phyloP scores from a whole-genome alignment of 768 basidiomycete genomes.

The Tulasnella sp. region DNA sequence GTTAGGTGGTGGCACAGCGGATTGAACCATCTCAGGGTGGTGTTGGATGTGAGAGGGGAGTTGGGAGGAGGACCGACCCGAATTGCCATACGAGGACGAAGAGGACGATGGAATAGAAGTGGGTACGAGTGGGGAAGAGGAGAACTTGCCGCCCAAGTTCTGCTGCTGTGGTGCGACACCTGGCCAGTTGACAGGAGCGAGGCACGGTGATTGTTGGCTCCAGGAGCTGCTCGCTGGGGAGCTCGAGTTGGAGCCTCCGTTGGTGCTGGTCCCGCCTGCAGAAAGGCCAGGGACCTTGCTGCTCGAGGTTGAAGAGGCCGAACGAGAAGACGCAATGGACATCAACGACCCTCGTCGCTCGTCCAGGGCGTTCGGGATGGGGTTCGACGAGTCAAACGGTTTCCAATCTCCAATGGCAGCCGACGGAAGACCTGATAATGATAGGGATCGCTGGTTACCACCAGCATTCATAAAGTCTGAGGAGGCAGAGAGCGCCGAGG shows the following conservation, averaged over 20 bases:
- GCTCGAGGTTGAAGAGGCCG: slow-evolving; percentile 12
- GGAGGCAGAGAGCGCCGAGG: neutral
- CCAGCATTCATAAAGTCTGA: neutral
- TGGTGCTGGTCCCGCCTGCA: neutral
- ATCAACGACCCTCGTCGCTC: slow-evolving; percentile 14
- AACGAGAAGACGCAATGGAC: slow-evolving; percentile 2
- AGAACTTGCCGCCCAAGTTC: neutral
- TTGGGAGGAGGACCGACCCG: neutral
- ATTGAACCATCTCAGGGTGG: slow-evolving; percentile 22
- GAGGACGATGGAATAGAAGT: neutral
- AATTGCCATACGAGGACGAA: neutral
- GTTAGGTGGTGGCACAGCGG: slow-evolving; percentile 19
- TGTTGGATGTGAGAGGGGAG: slow-evolving; percentile 15
- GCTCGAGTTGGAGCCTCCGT: slow-evolving; percentile 13
- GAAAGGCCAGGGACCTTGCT: neutral
- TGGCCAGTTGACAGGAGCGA: neutral
- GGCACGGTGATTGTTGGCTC: slow-evolving; percentile 16
- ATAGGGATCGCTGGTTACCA: neutral
- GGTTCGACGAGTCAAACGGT: neutral
- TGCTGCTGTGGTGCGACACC: neutral
- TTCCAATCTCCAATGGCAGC: neutral
- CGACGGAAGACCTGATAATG: neutral
- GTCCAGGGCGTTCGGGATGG: neutral
- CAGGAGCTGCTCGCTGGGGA: slow-evolving; percentile 19
- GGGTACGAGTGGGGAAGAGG: neutral